Base-by-base conservation (phyloP, 139 green algal genomes). In the Haematococcus lacustris region DNA sequence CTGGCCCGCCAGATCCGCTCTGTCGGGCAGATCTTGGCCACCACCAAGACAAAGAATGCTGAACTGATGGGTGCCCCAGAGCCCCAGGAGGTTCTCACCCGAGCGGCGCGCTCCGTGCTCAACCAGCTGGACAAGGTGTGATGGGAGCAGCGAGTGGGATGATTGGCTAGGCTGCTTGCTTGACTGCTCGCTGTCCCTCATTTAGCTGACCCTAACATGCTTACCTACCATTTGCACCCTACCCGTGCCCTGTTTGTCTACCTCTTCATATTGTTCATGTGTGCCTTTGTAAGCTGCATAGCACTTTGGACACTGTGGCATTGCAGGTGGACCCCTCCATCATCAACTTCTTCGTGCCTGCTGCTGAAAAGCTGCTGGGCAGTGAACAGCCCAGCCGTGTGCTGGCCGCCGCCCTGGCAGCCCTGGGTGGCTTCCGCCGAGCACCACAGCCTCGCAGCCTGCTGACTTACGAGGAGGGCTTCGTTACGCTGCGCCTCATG, bases 321-420 rank as follows among this genome's bases (percentile, higher is more conserved):
- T n/a, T n/a, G n/a, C 68, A 73, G 68, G 87, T 96, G 13, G 80
- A 96, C 57, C 53, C 71, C 25, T 77, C 83, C 23, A 83, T 97
- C 13, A 80, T 88, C n/a, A 74, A 87, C 0, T 95, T 93, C 76
- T 98, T 98, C 66, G 57, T 83, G 73, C 85, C 86, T 26, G 87
- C 92, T 28, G 93, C 93, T 2, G 74, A 88, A 71, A 66, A 80
- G 40, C 75, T 98, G 51, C 75, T 98, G 38, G 66, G 72, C 1
- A 80, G 77, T 3, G 76, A 78, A 17, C 80, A 92, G 70, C 85
- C 86, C 17, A 41, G 50, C 7, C 74, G 82, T 13, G 79, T 89
- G 57, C 77, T 97, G 51, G 88, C 91, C n/a, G 83, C 86, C 5
- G 91, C 93, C 6, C 87, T 99, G 37, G 95, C 93, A 0, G 83